Percentiles rank a stretch among this genome's conserved stretches.
phyloP scores from a whole-genome alignment of 1,284 basidiomycete species.

The Cryptococcus sp. region DNA sequence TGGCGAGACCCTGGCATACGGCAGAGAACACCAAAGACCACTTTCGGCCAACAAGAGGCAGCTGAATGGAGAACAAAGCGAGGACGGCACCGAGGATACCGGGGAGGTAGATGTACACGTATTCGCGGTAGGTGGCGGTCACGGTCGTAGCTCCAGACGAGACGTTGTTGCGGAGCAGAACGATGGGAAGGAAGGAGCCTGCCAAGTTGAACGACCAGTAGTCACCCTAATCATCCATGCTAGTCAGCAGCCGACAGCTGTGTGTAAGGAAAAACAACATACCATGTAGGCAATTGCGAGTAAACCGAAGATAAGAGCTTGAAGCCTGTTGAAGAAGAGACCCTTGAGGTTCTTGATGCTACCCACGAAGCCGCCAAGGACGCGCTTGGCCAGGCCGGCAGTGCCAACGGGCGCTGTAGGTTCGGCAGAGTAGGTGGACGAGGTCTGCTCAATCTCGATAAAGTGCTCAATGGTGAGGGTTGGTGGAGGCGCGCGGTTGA shows the following conservation, averaged over 20 bases:
- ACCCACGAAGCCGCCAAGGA: conserved; percentile 21
- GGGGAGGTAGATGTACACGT: conserved; percentile 48
- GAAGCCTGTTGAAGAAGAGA: conserved; percentile 41
- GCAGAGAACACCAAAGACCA: conserved; percentile 51
- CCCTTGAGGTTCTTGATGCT: conserved; percentile 44
- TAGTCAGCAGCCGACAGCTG: not conserved
- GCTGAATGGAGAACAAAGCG: conserved; percentile 29
- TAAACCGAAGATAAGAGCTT: conserved; percentile 43
- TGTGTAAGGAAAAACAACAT: conserved; percentile 1
- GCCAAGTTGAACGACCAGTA: conserved; percentile 53
- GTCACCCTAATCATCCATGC: not conserved
- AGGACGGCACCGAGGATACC: conserved; percentile 37
- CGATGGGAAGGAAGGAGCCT: conserved; percentile 52
- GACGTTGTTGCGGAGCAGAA: conserved; percentile 41
- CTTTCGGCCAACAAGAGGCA: conserved; percentile 42
- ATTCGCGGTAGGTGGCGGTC: conserved; percentile 50
- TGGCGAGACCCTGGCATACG: conserved; percentile 46
- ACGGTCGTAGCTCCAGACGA: conserved; percentile 23
- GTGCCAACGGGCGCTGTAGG: not conserved
- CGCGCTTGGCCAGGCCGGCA: conserved; percentile 21
- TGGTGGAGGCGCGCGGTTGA: conserved; percentile 58
- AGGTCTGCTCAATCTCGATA: conserved; percentile 33
- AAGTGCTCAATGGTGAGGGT: conserved; percentile 51
- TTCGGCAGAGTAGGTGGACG: conserved; percentile 21
- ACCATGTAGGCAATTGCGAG: conserved; percentile 32